A percentile compares a stretch with the other conserved stretches of the same genome.
phyloP scores from a whole-genome alignment of 208 protist genomes.

The Leishmania amazonensis region DNA sequence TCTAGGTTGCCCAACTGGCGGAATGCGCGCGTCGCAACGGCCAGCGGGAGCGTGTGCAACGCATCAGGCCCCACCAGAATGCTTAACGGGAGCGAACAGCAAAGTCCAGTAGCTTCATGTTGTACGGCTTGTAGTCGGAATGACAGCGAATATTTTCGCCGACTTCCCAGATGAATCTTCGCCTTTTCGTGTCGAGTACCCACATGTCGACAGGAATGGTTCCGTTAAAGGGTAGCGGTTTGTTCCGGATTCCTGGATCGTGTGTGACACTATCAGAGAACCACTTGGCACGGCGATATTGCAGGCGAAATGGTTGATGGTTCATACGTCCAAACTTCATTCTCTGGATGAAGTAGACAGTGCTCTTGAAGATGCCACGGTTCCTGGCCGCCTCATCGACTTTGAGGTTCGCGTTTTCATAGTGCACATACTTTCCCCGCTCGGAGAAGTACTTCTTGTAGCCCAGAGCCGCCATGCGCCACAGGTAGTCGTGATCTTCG shows the following conservation, averaged over 20 bases:
- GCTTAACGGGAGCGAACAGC: no score
- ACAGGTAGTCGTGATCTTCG: constrained; percentile 52
- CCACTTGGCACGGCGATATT: constrained; percentile 31
- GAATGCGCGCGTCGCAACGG: no score
- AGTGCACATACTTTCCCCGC: constrained; percentile 23
- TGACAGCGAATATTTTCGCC: constrained; percentile 10
- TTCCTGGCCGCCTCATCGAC: background rate
- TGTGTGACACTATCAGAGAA: background rate
- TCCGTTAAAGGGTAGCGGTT: constrained; percentile 24
- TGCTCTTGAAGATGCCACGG: constrained; percentile 19
- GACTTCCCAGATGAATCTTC: constrained; percentile 15
- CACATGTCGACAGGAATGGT: constrained; percentile 35
- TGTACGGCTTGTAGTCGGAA: constrained; percentile 9
- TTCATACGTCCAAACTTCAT: constrained; percentile 29
- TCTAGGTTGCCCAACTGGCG: no score
- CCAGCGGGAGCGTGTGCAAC: background rate
- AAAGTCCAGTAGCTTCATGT: constrained; percentile 16
- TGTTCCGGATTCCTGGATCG: background rate
- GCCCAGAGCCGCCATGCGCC: constrained; percentile 29
- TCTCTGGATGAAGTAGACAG: constrained; percentile 4
- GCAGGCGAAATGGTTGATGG: constrained; percentile 21
- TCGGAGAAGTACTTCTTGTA: constrained; percentile 26
- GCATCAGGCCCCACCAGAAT: background rate
- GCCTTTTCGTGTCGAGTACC: constrained; percentile 21
- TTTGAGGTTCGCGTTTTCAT: constrained; percentile 26